Base-by-base conservation (phyloP, 2,329 filamentous ascomycete genomes). In the Xylariales sp. region DNA sequence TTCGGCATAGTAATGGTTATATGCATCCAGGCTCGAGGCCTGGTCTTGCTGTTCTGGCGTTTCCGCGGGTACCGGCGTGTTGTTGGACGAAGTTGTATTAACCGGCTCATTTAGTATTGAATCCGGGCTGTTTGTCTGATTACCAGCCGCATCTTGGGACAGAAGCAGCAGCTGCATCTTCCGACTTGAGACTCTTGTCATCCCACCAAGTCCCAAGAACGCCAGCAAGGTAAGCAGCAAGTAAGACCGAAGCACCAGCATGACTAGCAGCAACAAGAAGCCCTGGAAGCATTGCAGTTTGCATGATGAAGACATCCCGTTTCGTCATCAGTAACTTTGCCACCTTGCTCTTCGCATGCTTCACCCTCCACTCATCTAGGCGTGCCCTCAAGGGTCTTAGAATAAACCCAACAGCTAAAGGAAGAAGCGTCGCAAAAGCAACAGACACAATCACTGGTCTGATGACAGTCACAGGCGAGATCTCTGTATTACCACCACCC, bases 211-310 rank as follows among this genome's bases (percentile, higher is more conserved):
- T 76, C 10, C 79, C 68, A 3, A 62, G 57, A 0, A 76, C 71
- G 2, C 81, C 80, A 1, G 81, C 73, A 12, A 83, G 64, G 59
- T 83, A 85, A 1, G 80, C 76, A 4, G 78, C 76, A 42, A 84
- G 74, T 0, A 85, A 60, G 32, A 73, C 74, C 0, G 80, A 84
- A 0, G 80, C 80, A 0, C 79, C 80, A 1, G 79, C 74, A 57
- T 78, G 84, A 10, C 65, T 72, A 0, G 78, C 69, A 0, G 59
- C 73, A 1, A 70, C 54, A 0, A 83, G 63, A 4, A 74, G 51
- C 0, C 56, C 69, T 1, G 81, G 37, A 0, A 86, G 58, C 0
- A 78, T 51, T 1, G 55, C 27, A 0, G 72, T 76, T 27, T 82
- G 75, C 0, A 72, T 43, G 0, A 63, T 44, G 12, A 79, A 66